These are phyloP conservation scores for Neurospora sp. DNA, from an alignment of 495 filamentous ascomycete species.

Conservation along the genomic window DNA sequence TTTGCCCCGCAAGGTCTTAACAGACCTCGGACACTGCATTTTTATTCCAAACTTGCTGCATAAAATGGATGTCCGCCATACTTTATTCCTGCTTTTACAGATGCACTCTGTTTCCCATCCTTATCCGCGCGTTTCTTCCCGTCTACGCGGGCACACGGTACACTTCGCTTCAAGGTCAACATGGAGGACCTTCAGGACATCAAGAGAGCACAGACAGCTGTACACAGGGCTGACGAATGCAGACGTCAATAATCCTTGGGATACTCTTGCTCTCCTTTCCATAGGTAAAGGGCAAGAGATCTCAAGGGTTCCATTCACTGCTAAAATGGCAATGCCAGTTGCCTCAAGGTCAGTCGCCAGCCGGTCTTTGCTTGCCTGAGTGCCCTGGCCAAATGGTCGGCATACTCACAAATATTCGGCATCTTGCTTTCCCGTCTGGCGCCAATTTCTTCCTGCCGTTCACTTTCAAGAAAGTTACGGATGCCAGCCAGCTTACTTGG, in stretches of 20 bases:
- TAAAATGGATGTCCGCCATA: background rate
- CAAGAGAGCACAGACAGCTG: background rate
- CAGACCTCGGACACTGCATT: background rate
- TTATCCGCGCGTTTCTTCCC: background rate
- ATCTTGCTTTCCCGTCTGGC: background rate
- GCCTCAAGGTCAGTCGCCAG: background rate
- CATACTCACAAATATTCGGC: background rate
- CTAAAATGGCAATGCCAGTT: background rate
- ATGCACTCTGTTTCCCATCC: background rate
- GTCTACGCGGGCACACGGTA: background rate
- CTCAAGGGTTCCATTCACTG: background rate
- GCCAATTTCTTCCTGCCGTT: background rate
- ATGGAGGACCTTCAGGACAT: background rate
- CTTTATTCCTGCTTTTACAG: background rate
- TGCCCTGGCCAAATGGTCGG: background rate
- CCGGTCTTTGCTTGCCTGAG: background rate
- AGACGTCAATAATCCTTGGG: background rate
- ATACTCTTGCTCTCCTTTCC: background rate
- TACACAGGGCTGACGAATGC: background rate
- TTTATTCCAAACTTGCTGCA: background rate
- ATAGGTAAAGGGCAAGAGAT: background rate
- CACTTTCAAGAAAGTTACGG: background rate
- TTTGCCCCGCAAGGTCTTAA: background rate
- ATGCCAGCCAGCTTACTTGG: background rate
- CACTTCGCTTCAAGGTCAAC: background rate